Percentiles rank a stretch among this genome's conserved stretches.
These are phyloP conservation scores for Oryza meyeriana DNA, from an alignment of 176 grass and related monocot species.

Conservation along the genomic window DNA sequence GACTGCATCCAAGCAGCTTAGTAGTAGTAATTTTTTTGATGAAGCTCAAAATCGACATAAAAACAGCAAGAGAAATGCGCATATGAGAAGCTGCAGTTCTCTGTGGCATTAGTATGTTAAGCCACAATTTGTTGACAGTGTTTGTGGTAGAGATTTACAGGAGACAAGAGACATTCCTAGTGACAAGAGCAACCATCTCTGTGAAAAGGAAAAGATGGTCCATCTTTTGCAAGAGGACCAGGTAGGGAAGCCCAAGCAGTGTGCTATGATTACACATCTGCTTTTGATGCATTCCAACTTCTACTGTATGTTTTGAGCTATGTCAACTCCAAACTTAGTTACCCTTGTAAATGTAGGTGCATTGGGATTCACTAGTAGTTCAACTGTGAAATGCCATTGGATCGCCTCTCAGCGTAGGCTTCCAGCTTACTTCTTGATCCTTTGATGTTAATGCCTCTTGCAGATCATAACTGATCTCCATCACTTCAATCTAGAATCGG, in stretches of 20 bases:
- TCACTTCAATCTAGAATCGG: too few relatives aligned
- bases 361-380: not conserved
- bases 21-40: not conserved
- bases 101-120: not conserved
- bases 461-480: too few relatives aligned
- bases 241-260: not conserved
- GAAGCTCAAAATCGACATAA: not conserved
- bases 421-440: not conserved
- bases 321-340: not conserved
- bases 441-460: too few relatives aligned
- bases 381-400: not conserved
- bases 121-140: not conserved
- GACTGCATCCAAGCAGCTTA: slow-evolving; percentile 54
- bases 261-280: not conserved
- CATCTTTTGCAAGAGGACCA: not conserved
- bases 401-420: not conserved
- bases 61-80: not conserved
- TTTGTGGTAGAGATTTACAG: not conserved
- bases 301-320: not conserved
- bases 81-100: not conserved
- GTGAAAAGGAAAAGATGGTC: not conserved
- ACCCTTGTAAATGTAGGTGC: not conserved
- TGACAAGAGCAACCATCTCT: not conserved
- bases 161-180: not conserved
- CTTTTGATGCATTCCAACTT: not conserved